Base-by-base conservation (phyloP, 768 basidiomycete species). In the Tylopilus felleus region DNA sequence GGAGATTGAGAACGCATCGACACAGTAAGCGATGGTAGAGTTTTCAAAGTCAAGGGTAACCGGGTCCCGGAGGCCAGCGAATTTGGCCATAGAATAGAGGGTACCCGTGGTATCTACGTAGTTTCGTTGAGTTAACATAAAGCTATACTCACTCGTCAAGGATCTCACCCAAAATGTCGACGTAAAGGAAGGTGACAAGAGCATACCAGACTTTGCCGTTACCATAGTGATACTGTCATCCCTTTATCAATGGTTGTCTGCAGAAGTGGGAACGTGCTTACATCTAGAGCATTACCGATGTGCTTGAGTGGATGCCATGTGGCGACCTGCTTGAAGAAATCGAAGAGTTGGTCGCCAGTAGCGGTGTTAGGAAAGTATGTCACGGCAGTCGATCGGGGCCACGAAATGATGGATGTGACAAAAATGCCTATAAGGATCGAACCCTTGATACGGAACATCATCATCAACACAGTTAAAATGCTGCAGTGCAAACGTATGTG, bases 81-180 rank as follows among this genome's bases (percentile, higher is more conserved):
- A 93, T 67, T 88, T 91, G 49, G 90, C 88, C 91, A 94, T 93
- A 36, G 91, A 87, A 67, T 93, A 92, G 5, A 94, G 74, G 9
- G 91, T 93, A 64, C 91, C 86, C 51, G 75, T 78, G 27, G 73
- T 77, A 53, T 76, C 73, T 69, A 52, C 44, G 50, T 14, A 1
- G 21, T 39, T 9, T 39, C 3, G 38, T 53, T 41, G 36, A 44
- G 33, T 17, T 27, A 23, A 47, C 38, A 25, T n/a, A n/a, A 35
- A 35, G 29, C 17, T 2, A 41, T 52, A 27, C n/a, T 16, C 13
- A 36, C 17, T 12, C 3, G 33, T n/a, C 29, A 46, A 9, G 10
- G 5, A 57, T 66, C 79, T 43, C 60, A 85, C 83, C 86, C 62
- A 90, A 79, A 58, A 92, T 88, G 70, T 90, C 89, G 61, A 93